These are phyloP conservation scores for Stereocaulon alpinum DNA, from an alignment of 495 filamentous ascomycete genomes.

Conservation along the genomic window DNA sequence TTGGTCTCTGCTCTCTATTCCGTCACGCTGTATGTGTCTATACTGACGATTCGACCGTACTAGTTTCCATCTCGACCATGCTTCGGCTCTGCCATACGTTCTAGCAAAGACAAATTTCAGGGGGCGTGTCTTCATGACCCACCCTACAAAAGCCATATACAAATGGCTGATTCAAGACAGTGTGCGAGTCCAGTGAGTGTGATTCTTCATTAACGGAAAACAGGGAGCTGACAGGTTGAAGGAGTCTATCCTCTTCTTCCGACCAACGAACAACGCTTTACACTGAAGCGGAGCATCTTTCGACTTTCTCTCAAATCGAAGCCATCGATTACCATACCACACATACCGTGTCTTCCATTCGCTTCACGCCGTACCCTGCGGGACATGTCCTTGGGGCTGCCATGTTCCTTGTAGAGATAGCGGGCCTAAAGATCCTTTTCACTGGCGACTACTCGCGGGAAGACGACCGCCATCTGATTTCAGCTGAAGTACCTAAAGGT, in stretches of 20 bases:
- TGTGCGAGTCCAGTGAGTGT: constrained; percentile 61
- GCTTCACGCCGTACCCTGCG: constrained; percentile 91
- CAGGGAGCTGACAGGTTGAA: constrained; percentile 16
- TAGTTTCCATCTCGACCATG: constrained; percentile 97
- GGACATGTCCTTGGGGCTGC: constrained; percentile 96
- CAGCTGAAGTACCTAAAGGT: constrained; percentile 73
- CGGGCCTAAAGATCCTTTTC: constrained; percentile 89
- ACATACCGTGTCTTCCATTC: constrained; percentile 89
- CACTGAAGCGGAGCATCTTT: constrained; percentile 86
- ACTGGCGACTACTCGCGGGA: constrained; percentile 96
- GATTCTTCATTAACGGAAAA: neutral
- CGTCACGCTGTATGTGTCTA: neutral
- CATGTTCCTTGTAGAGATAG: constrained; percentile 96
- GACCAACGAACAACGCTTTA: constrained; percentile 72
- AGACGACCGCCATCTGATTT: constrained; percentile 86
- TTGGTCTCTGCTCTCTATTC: constrained; percentile 15
- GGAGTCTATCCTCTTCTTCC: constrained; percentile 61
- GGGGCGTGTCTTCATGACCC: constrained; percentile 96
- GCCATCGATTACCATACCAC: constrained; percentile 98
- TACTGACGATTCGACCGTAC: constrained; percentile 16
- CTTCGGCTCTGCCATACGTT: constrained; percentile 90
- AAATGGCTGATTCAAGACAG: constrained; percentile 98
- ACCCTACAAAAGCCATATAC: constrained; percentile 98
- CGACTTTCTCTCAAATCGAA: constrained; percentile 86
- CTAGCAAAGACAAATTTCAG: constrained; percentile 96